Base-by-base conservation (phyloP, 331 rosid species). In the Arachis monticola region DNA sequence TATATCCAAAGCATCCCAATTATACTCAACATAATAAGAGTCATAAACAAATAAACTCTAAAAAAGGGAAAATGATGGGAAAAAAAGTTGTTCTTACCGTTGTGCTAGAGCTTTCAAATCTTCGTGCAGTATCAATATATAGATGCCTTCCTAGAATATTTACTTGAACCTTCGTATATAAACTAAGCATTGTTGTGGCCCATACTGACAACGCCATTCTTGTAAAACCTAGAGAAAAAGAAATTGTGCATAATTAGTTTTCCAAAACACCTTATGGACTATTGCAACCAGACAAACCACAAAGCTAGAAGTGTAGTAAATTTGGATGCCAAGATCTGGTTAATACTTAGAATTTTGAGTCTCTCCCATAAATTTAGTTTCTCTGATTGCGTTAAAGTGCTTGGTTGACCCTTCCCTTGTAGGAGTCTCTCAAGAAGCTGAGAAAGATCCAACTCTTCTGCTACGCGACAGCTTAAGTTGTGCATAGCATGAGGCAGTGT, bases 141-240 rank as follows among this genome's bases (percentile, higher is more conserved):
- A 95, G 76, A 90, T 92, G 92, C 82, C 97, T 87, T 81, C 97
- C 99, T 73, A 95, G 78, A 83, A 95, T 92, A 74, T 95, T 95
- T 87, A 95, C 97, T 84, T 90, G 99, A 86, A 92, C 97, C 89
- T 94, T 88, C 48, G 90, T 90, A 75, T 90, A 90, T 73, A 95
- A 87, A 88, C 89, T 86, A 74, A 95, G 87, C 81, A 90, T 77
- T 27, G 96, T 89, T 83, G 91, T 83, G 51, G 96, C 83, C 97
- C 99, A 95, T 48, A 95, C 42, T 0, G 99, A 92, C 82, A 87
- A 64, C 58, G 87, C 83, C 99, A 90, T 85, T 73, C 90, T 90
- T 52, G 97, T 92, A 86, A 95, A 95, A 84, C 99, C 99, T 95
- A 82, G 46, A 80, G 51, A 82, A 65, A 69, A 50, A 77, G 17